Evolutionary conservation across 345 rosid species (phyloP).

Genomic region (Geranium brycei): DNA sequence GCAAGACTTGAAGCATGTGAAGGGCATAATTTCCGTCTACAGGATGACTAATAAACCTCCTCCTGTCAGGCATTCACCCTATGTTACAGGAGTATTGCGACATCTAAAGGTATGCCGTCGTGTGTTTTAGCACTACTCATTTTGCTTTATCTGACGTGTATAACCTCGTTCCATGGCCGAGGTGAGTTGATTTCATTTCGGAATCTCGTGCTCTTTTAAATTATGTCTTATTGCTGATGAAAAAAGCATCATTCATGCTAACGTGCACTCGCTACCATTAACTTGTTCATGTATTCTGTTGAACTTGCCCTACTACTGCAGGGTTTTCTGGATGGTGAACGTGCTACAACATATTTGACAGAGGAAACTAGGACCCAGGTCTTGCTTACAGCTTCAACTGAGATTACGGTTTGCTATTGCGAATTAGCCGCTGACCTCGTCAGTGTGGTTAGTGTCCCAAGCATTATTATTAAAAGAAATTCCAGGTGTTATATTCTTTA

Average conservation of each 20-base stretch:
- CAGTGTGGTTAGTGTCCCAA: constrained; percentile 49
- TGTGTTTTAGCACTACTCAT: no score
- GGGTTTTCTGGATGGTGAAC: constrained; percentile 69
- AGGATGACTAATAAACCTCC: constrained; percentile 91
- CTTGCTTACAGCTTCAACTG: constrained; percentile 40
- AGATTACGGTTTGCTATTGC: constrained; percentile 62
- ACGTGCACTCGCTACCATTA: background rate
- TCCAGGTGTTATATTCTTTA: background rate
- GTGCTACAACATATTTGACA: constrained; percentile 52
- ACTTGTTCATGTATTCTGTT: background rate
- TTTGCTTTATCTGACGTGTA: no score
- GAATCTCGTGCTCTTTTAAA: no score
- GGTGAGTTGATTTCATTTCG: no score
- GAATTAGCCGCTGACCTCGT: constrained; percentile 74
- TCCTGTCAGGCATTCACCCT: constrained; percentile 84
- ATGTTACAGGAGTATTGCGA: constrained; percentile 62
- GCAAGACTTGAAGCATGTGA: constrained; percentile 75
- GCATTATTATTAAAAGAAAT: background rate
- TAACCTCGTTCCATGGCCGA: background rate
- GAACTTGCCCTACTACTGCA: constrained; percentile 10
- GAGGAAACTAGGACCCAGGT: constrained; percentile 40
- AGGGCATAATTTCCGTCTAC: constrained; percentile 78
- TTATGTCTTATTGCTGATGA: no score
- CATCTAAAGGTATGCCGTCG: constrained; percentile 53
- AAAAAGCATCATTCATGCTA: background rate